A percentile compares a stretch with the other conserved stretches of the same genome.
Evolutionary conservation across 139 green algal genomes (phyloP).

Genomic region (Closterium sp.): DNA sequence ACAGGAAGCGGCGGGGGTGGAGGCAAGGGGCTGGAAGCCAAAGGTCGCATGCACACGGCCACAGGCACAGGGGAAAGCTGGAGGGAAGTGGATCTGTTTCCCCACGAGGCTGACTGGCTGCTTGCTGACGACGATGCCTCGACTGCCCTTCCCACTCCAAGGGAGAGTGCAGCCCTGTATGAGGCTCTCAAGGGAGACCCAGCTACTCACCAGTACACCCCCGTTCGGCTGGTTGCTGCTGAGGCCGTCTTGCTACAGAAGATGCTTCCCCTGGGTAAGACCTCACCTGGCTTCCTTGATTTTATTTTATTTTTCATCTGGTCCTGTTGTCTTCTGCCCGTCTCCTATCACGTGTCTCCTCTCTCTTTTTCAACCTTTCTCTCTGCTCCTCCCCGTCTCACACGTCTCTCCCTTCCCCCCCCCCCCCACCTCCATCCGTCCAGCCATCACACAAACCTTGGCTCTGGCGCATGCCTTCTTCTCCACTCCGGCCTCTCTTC

Average conservation of each 20-base stretch:
- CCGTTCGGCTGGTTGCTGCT: not conserved
- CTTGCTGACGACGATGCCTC: not conserved
- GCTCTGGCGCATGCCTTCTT: not conserved
- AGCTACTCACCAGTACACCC: not conserved
- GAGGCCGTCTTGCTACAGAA: not conserved
- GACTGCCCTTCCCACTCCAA: not conserved
- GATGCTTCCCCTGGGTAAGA: not conserved
- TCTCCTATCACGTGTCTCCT: not conserved
- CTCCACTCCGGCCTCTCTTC: not conserved
- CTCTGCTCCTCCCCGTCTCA: not conserved
- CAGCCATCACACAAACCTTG: not conserved
- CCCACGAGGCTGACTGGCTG: not conserved
- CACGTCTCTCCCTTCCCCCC: not conserved
- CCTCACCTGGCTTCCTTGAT: not conserved
- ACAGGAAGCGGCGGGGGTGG: too few relatives aligned
- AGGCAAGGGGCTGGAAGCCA: not conserved
- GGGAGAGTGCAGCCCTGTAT: not conserved
- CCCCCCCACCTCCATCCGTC: not conserved
- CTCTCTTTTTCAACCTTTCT: not conserved
- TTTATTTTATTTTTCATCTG: too few relatives aligned
- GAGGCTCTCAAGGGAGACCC: too few relatives aligned
- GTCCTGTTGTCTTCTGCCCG: too few relatives aligned
- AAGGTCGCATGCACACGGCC: not conserved
- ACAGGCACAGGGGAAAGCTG: not conserved
- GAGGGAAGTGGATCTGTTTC: not conserved